Evolutionary conservation across 2,329 filamentous ascomycete genomes (phyloP).

Genomic region (Capronia epimyces): DNA sequence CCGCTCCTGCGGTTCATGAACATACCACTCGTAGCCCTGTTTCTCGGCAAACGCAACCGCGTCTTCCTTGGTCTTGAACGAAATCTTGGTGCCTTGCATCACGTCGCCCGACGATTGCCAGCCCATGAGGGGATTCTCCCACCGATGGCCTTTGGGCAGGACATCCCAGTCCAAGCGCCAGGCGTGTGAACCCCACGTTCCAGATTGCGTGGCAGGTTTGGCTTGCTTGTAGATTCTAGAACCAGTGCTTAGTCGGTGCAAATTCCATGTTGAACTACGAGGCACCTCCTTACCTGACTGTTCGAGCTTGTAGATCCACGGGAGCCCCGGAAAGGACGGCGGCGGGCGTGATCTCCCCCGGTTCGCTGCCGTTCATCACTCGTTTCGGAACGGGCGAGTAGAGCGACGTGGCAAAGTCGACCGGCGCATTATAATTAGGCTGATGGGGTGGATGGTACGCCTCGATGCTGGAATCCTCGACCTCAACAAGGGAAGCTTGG

Average conservation of each 20-base stretch:
- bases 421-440: conserved; percentile 72
- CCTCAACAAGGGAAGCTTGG: conserved; percentile 42
- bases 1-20: conserved; percentile 90
- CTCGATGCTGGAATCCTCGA: conserved; percentile 42
- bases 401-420: conserved; percentile 83
- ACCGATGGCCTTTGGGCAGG: conserved; percentile 82
- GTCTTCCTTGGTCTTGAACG: conserved; percentile 90
- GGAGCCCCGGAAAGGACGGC: conserved; percentile 88
- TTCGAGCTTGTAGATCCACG: conserved; percentile 85
- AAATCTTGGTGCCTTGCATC: conserved; percentile 89
- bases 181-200: conserved; percentile 72
- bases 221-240: conserved; percentile 80
- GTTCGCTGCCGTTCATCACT: conserved; percentile 86
- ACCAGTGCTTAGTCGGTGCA: conserved; percentile 12
- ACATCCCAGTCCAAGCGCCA: conserved; percentile 99
- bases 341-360: conserved; percentile 66
- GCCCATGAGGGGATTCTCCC: conserved; percentile 98
- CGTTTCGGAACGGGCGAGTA: conserved; percentile 88
- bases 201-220: conserved; percentile 96
- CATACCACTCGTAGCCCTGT: conserved; percentile 98
- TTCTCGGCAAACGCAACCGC: conserved; percentile 94
- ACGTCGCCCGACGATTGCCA: conserved; percentile 95
- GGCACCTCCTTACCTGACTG: conserved; percentile 66
- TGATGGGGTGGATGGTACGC: conserved; percentile 58
- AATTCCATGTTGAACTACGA: not conserved